Base-by-base conservation (phyloP, 2,329 filamentous ascomycete species). In the Endocalyx cinctus region DNA sequence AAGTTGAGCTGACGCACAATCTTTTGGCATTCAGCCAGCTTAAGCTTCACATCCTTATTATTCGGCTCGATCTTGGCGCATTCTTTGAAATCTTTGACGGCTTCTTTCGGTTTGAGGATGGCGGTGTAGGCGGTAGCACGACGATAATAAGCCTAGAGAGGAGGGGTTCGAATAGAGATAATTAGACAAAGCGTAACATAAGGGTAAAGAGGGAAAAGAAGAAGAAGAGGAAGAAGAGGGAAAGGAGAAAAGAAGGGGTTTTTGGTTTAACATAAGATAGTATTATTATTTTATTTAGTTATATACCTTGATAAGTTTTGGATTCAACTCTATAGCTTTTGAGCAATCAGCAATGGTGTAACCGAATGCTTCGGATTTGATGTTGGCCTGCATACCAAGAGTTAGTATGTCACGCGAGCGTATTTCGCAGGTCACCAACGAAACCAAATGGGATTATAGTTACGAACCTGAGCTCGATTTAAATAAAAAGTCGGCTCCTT, bases 351-450 rank as follows among this genome's bases (percentile, higher is more conserved):
- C 73, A 50, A 97, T 84, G 16, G 92, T 89, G 66, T 90, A 94
- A 25, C 92, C 92, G 58, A 89, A 97, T 14, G 90, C 80, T 63
- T 98, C 92, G 25, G 90, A 82, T 67, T 96, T 97, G 62, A 98
- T 90, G 59, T 98, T 76, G 45, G 87, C 87, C 87, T 95, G 52
- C n/a, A n/a, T 23, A 23, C n/a, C 14, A 35, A 17, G 15, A 33
- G 33, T 16, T 18, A 30, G 56, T 74, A 41, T 73, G 70, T 69
- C 64, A 70, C 60, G 59, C 62, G 62, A 67, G 53, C 55, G 55
- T 29, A n/a, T n/a, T n/a, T n/a, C n/a, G n/a, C 16, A 23, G 20
- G 20, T 8, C 20, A 23, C 20, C 20, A 23, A 23, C 20, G 20
- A n/a, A 8, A 23, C 20, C 20, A n/a, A n/a, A 8, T 23, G 20